Percentiles rank a stretch among this genome's conserved stretches.
Conservation (phyloP, 192 early-diverging fungal species). For the Phlyctochytrium planicorne region DNA sequence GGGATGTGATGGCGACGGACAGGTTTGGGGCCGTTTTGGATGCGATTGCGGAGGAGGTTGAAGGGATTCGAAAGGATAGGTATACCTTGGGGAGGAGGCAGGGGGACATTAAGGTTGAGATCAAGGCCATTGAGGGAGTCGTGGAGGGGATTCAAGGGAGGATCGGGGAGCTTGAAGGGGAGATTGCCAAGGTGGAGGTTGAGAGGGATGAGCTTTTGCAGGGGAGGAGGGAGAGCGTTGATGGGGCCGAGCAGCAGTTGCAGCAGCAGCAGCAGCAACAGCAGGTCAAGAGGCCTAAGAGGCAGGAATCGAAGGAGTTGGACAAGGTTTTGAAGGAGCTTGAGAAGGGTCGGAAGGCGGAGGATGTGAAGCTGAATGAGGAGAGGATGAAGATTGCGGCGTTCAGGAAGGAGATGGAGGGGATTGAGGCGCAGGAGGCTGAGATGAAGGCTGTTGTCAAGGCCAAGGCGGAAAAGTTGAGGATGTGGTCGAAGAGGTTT, state of each 20-base stretch:
- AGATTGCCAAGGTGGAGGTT: background rate
- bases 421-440: background rate
- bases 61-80: slow-evolving; percentile 1
- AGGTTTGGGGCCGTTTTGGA: slow-evolving; percentile 1
- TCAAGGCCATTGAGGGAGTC: slow-evolving; percentile 5
- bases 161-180: slow-evolving; percentile 9
- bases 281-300: too few species aligned
- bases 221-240: background rate
- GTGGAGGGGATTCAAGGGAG: background rate
- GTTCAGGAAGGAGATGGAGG: background rate
- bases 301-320: background rate
- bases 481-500: background rate
- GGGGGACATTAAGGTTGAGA: background rate
- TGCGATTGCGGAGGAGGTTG: slow-evolving; percentile 5
- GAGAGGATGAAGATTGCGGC: background rate
- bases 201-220: background rate
- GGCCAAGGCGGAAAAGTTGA: background rate
- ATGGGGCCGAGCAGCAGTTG: too few species aligned
- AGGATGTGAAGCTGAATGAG: background rate
- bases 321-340: background rate
- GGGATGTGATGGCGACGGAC: slow-evolving; percentile 5
- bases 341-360: background rate
- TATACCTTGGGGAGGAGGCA: background rate
- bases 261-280: too few species aligned
- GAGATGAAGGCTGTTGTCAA: background rate